Percentiles rank a stretch among this genome's conserved stretches.
These are phyloP conservation scores for Hanseniaspora gamundiae DNA, from an alignment of 1,139 yeast genomes.

Conservation along the genomic window DNA sequence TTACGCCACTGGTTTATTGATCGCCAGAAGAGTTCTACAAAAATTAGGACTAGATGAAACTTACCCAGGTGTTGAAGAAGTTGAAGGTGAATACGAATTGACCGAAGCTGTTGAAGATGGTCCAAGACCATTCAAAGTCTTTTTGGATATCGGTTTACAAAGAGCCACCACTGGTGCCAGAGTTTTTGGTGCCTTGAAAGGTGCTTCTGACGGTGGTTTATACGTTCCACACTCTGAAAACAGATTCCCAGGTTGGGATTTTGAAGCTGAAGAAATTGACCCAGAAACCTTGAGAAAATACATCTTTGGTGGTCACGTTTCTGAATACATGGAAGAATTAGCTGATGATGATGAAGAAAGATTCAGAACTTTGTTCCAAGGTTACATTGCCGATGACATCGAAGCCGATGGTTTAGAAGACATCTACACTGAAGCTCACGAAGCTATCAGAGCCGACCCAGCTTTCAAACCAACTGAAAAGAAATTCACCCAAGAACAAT, in stretches of 20 bases:
- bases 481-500: slow-evolving; percentile 95
- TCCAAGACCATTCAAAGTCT: slow-evolving; percentile 99
- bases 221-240: slow-evolving; percentile 98
- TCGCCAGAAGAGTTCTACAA: slow-evolving; percentile 98
- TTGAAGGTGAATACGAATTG: slow-evolving; percentile 96
- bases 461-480: slow-evolving; percentile 77
- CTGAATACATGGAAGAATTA: slow-evolving; percentile 99
- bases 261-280: slow-evolving; percentile 95
- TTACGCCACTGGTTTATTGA: slow-evolving; percentile 96
- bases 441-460: slow-evolving; percentile 94
- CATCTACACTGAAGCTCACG: slow-evolving; percentile 89
- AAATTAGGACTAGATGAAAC: slow-evolving; percentile 98
- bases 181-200: slow-evolving; percentile 98
- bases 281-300: slow-evolving; percentile 96
- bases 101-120: slow-evolving; percentile 99
- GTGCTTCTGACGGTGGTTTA: slow-evolving; percentile 99
- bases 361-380: slow-evolving; percentile 91
- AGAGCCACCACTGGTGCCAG: slow-evolving; percentile 99
- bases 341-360: slow-evolving; percentile 99
- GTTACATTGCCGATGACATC: slow-evolving; percentile 92
- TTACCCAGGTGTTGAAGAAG: slow-evolving; percentile 98
- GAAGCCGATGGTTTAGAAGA: slow-evolving; percentile 98
- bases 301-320: slow-evolving; percentile 99
- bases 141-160: slow-evolving; percentile 98
- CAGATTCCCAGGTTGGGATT: slow-evolving; percentile 99